Percentiles rank a stretch among this genome's conserved stretches.
These are phyloP conservation scores for Ogataea wickerhamii DNA, from an alignment of 805 yeast species.

Conservation along the genomic window DNA sequence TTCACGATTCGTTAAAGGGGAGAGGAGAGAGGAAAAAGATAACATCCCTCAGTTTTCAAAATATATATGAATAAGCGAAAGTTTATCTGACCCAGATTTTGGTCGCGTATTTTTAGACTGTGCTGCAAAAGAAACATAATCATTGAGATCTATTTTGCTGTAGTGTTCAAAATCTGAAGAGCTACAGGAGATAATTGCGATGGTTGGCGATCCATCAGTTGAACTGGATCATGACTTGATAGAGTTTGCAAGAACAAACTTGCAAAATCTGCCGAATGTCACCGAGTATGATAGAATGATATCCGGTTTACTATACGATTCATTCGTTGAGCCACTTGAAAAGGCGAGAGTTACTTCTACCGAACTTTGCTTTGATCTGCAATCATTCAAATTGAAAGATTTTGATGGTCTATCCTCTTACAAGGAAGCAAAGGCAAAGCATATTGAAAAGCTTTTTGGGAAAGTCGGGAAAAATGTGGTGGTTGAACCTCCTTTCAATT, in stretches of 20 bases:
- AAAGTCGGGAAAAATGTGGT: conserved; percentile 36
- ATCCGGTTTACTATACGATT: conserved; percentile 41
- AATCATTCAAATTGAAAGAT: conserved; percentile 16
- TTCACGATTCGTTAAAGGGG: too few relatives aligned
- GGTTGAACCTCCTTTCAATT: conserved; percentile 49
- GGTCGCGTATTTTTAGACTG: too few relatives aligned
- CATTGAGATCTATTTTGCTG: too few relatives aligned
- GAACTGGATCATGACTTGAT: conserved; percentile 13
- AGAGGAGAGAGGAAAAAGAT: too few relatives aligned
- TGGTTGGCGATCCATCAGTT: neutral
- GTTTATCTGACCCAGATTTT: too few relatives aligned
- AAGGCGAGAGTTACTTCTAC: conserved; percentile 34
- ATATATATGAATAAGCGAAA: too few relatives aligned
- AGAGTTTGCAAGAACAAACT: conserved; percentile 19
- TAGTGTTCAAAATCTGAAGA: too few relatives aligned
- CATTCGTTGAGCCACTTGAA: conserved; percentile 30
- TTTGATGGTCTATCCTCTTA: conserved; percentile 10
- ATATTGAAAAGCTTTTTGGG: conserved; percentile 46
- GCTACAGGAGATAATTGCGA: too few relatives aligned
- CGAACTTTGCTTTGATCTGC: conserved; percentile 28
- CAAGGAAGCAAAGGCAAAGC: conserved; percentile 36
- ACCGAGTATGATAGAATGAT: conserved; percentile 56
- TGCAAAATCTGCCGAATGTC: conserved; percentile 18
- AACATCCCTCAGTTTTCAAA: too few relatives aligned
- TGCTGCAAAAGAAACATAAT: too few relatives aligned